A percentile compares a stretch with the other conserved stretches of the same genome.
These are phyloP conservation scores for Leccinum longicurvipes DNA, from an alignment of 768 basidiomycete species.

Conservation along the genomic window DNA sequence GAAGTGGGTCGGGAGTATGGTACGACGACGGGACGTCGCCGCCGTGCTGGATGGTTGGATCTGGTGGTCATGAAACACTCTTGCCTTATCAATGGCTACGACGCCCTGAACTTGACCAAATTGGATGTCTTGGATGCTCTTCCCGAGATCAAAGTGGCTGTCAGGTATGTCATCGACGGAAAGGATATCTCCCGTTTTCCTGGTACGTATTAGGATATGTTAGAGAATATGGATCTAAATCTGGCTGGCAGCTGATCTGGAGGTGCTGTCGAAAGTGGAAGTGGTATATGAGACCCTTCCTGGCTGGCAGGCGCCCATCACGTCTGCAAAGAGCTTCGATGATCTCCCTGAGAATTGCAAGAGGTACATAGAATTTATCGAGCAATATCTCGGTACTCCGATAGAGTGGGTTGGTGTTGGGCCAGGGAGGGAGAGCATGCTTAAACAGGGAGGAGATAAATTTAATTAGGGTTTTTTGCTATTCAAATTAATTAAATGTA, in stretches of 20 bases:
- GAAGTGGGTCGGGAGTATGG: constrained; percentile 93
- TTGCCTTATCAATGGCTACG: constrained; percentile 92
- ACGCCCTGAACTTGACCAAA: constrained; percentile 90
- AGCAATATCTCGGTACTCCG: constrained; percentile 64
- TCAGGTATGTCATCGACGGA: constrained; percentile 76
- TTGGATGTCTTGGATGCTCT: constrained; percentile 88
- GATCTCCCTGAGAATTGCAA: constrained; percentile 81
- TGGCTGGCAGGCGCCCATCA: constrained; percentile 87
- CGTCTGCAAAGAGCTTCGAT: constrained; percentile 56
- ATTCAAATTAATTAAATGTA: neutral
- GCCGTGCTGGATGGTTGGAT: constrained; percentile 98
- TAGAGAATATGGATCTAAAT: neutral
- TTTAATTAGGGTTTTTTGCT: constrained; percentile 19
- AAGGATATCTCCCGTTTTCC: constrained; percentile 83
- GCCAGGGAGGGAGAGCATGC: constrained; percentile 80
- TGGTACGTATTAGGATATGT: constrained; percentile 44
- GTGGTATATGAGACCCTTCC: constrained; percentile 88
- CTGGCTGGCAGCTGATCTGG: constrained; percentile 68
- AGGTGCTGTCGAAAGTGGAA: constrained; percentile 69
- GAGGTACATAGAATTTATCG: constrained; percentile 85
- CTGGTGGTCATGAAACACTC: constrained; percentile 94
- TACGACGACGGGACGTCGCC: constrained; percentile 85
- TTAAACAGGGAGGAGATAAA: constrained; percentile 27
- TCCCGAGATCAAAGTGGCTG: constrained; percentile 82
- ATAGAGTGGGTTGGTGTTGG: constrained; percentile 95